Percentiles rank a stretch among this genome's conserved stretches.
Evolutionary conservation across 2,329 filamentous ascomycete species (phyloP).

Genomic region (Claviceps sp.): DNA sequence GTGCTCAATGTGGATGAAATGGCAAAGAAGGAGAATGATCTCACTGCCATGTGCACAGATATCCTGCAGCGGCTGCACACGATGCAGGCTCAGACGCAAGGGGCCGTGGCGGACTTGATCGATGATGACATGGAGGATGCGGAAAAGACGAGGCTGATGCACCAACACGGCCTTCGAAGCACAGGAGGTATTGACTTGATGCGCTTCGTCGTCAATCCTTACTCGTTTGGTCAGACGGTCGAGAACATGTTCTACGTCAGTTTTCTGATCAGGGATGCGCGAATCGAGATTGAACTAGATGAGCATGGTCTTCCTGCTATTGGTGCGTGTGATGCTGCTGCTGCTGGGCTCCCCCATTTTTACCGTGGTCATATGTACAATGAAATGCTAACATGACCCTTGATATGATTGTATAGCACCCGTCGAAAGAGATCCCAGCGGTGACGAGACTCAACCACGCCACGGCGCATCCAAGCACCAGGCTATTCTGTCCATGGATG

Average conservation of each 20-base stretch:
- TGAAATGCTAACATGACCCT: neutral
- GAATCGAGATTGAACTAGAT: slow-evolving; percentile 61
- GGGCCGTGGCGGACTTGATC: slow-evolving; percentile 28
- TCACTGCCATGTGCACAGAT: slow-evolving; percentile 64
- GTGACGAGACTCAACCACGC: slow-evolving; percentile 28
- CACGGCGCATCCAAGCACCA: slow-evolving; percentile 60
- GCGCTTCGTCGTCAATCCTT: slow-evolving; percentile 79
- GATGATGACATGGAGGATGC: slow-evolving; percentile 33
- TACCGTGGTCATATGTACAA: neutral
- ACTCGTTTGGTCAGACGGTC: slow-evolving; percentile 84
- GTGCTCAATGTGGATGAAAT: slow-evolving; percentile 65
- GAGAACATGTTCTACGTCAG: slow-evolving; percentile 96
- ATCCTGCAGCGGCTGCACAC: slow-evolving; percentile 51
- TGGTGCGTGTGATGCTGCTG: slow-evolving; percentile 41
- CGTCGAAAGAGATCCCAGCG: slow-evolving; percentile 29
- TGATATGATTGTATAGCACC: slow-evolving; percentile 12
- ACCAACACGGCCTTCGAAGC: slow-evolving; percentile 49
- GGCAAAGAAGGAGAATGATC: slow-evolving; percentile 61
- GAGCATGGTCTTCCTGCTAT: slow-evolving; percentile 63
- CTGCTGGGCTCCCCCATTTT: neutral
- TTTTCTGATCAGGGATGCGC: slow-evolving; percentile 82
- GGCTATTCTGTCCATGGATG: slow-evolving; percentile 79
- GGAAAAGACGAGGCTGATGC: slow-evolving; percentile 41
- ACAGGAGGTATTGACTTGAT: slow-evolving; percentile 67
- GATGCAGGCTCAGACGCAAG: slow-evolving; percentile 33